phyloP scores from a whole-genome alignment of 176 grass and related monocot genomes.

The Carex cristatella region DNA sequence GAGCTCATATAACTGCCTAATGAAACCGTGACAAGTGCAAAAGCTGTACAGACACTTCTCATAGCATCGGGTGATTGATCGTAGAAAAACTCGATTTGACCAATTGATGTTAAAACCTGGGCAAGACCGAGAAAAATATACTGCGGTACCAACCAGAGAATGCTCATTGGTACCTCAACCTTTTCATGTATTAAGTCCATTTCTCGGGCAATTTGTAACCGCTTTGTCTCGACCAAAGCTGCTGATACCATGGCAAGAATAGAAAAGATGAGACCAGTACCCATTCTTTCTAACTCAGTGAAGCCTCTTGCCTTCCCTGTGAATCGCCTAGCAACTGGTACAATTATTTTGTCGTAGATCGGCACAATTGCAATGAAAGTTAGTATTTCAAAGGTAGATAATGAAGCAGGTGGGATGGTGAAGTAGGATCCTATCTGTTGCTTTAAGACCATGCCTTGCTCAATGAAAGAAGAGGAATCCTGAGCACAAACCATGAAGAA shows the following conservation, averaged over 20 bases:
- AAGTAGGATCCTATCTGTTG: conserved; percentile 49
- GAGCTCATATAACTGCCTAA: conserved; percentile 73
- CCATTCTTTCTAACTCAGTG: conserved; percentile 67
- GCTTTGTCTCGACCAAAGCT: conserved; percentile 60
- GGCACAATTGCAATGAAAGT: conserved; percentile 70
- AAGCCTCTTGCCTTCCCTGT: conserved; percentile 66
- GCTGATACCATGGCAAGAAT: conserved; percentile 63
- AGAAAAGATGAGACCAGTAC: conserved; percentile 71
- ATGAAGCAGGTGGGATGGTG: conserved; percentile 65
- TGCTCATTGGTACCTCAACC: conserved; percentile 56
- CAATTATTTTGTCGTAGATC: conserved; percentile 58
- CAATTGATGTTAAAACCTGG: conserved; percentile 72
- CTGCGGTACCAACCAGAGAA: conserved; percentile 85
- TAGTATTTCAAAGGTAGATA: conserved; percentile 74
- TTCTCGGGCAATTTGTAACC: conserved; percentile 49
- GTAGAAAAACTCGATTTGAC: conserved; percentile 78
- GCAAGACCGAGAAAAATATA: conserved; percentile 67
- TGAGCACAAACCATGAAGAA: conserved; percentile 79
- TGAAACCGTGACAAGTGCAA: conserved; percentile 55
- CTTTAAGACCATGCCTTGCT: conserved; percentile 92
- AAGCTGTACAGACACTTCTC: conserved; percentile 69
- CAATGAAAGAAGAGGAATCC: conserved; percentile 74
- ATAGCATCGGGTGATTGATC: conserved; percentile 70
- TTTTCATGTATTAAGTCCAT: conserved; percentile 48
- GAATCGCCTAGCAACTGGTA: conserved; percentile 59